phyloP scores from a whole-genome alignment of 345 rosid species.

The Populus alba region DNA sequence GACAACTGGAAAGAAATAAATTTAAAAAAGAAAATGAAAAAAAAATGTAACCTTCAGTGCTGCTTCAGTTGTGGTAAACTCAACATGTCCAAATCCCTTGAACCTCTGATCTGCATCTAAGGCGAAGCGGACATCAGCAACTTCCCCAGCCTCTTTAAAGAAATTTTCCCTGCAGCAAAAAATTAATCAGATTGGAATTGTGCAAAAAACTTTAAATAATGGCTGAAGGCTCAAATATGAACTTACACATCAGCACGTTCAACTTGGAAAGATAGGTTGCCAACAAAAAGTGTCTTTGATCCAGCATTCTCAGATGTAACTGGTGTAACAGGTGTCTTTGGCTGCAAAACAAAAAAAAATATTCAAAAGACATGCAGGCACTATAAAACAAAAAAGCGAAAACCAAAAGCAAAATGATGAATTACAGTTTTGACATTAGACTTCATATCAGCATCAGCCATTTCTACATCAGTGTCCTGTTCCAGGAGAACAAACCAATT shows the following conservation, averaged over 20 bases:
- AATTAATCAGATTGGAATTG: neutral
- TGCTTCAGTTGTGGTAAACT: conserved; percentile 61
- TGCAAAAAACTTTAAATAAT: neutral
- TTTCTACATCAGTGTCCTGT: conserved; percentile 50
- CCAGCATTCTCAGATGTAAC: conserved; percentile 48
- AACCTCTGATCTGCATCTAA: conserved; percentile 45
- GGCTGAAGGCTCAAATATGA: too few species aligned
- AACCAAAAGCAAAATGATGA: neutral
- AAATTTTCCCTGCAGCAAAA: conserved; percentile 52
- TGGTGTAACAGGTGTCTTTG: conserved; percentile 63
- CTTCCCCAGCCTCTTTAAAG: conserved; percentile 67
- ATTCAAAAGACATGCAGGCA: neutral
- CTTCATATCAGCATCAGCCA: conserved; percentile 48
- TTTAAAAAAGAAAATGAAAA: neutral
- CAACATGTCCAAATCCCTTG: conserved; percentile 83
- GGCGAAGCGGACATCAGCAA: conserved; percentile 69
- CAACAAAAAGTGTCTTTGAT: conserved; percentile 64
- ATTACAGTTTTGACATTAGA: conserved; percentile 41
- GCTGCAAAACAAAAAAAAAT: conserved; percentile 39
- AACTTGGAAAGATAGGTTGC: conserved; percentile 58
- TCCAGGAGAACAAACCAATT: neutral
- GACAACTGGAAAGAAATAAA: neutral
- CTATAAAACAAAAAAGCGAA: neutral
- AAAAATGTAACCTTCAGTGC: conserved; percentile 52
- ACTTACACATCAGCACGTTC: conserved; percentile 65